phyloP scores from a whole-genome alignment of 2,329 filamentous ascomycete species.

The Lecanicillium sp. region DNA sequence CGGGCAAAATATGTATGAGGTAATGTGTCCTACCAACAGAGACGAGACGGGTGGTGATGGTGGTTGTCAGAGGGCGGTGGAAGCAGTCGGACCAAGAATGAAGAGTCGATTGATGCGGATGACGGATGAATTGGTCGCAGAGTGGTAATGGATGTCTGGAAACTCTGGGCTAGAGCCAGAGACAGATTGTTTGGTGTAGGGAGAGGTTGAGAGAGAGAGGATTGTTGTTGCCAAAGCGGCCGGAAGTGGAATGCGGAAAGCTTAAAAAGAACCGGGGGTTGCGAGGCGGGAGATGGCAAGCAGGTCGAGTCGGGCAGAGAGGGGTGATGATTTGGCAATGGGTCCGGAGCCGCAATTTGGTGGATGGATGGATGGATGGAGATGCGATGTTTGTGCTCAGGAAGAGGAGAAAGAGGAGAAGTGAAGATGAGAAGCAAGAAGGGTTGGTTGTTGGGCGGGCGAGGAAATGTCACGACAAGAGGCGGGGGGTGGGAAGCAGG shows the following conservation, averaged over 20 bases:
- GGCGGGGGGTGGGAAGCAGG: no score
- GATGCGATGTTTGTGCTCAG: neutral
- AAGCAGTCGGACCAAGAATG: neutral
- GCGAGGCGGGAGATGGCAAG: neutral
- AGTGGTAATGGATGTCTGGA: no score
- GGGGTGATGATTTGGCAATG: neutral
- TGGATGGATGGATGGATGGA: neutral
- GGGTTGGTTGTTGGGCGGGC: neutral
- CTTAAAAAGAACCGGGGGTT: neutral
- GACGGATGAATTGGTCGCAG: no score
- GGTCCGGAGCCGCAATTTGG: neutral
- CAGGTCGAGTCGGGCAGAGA: neutral
- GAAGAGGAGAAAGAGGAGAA: neutral
- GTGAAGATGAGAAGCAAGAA: neutral
- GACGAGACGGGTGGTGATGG: neutral
- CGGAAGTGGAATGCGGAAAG: constrained; percentile 1
- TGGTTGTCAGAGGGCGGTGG: neutral
- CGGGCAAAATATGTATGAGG: no score
- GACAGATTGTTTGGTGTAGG: no score
- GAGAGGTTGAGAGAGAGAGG: neutral
- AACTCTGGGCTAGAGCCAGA: no score
- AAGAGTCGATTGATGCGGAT: no score
- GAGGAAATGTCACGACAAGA: neutral
- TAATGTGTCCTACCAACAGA: no score
- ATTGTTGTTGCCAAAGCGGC: constrained; percentile 6